phyloP scores from a whole-genome alignment of 106 monocot species.

The Platanthera zijinensis region DNA sequence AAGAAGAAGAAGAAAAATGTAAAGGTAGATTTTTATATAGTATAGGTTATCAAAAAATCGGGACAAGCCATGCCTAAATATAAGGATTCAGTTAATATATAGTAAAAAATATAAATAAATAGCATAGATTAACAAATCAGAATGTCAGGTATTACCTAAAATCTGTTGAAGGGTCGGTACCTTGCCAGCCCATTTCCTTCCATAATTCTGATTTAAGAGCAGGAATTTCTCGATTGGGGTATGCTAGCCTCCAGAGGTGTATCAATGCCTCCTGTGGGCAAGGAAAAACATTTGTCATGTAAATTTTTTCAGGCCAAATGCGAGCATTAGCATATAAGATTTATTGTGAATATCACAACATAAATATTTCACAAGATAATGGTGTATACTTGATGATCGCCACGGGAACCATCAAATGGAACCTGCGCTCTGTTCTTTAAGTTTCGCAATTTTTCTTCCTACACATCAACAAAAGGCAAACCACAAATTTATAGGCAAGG shows the following conservation, averaged over 20 bases:
- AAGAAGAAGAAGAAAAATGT: no score
- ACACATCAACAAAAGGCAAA: not conserved
- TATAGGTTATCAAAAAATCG: no score
- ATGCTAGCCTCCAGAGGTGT: slow-evolving; percentile 76
- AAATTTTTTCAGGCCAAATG: not conserved
- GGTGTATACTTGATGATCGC: slow-evolving; percentile 64
- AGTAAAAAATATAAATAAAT: no score
- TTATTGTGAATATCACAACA: not conserved
- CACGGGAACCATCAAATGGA: slow-evolving; percentile 51
- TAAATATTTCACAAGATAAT: not conserved
- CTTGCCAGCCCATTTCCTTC: slow-evolving; percentile 87
- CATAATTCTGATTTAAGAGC: slow-evolving; percentile 65
- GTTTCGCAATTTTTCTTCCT: slow-evolving; percentile 70
- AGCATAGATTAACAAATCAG: not conserved
- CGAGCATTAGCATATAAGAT: not conserved
- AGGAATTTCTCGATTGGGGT: slow-evolving; percentile 62
- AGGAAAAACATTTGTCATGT: not conserved
- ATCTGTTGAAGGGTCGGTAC: slow-evolving; percentile 68
- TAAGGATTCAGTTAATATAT: no score
- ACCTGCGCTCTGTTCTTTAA: slow-evolving; percentile 62
- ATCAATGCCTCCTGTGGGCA: slow-evolving; percentile 58
- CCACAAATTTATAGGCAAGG: not conserved
- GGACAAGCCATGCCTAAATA: no score
- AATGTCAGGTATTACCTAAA: slow-evolving; percentile 34
- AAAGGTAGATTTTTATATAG: no score